Conservation (phyloP, 139 green algal species). For the Chlorella sp. region DNA sequence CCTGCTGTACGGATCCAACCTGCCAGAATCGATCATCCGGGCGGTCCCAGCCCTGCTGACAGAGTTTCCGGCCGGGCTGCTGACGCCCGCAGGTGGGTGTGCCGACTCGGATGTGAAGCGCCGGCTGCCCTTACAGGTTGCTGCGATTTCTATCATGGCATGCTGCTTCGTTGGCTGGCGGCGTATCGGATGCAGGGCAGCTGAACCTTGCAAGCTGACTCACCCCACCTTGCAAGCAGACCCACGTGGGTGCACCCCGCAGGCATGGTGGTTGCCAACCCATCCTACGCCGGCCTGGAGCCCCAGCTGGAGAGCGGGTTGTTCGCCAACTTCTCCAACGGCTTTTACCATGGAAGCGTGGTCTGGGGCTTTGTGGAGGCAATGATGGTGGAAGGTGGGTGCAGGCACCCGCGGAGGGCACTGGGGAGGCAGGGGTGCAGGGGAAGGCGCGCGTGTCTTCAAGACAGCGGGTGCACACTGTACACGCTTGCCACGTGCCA, state of each 20-base stretch:
- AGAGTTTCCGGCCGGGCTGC: background rate
- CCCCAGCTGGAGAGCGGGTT: background rate
- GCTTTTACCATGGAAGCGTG: background rate
- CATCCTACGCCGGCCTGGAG: background rate
- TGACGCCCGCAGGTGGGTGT: background rate
- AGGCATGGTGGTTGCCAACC: constrained; percentile 8
- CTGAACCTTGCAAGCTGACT: too few species aligned
- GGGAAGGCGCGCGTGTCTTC: too few species aligned
- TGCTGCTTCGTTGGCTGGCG: too few species aligned
- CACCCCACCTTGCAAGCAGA: too few species aligned
- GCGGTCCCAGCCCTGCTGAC: background rate
- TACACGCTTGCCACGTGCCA: too few species aligned
- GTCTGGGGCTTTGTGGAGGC: background rate
- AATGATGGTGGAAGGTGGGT: constrained; percentile 3
- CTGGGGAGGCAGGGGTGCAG: too few species aligned
- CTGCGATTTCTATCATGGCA: too few species aligned
- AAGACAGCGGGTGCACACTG: too few species aligned
- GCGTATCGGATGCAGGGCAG: too few species aligned
- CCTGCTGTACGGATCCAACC: background rate
- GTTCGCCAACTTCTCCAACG: background rate
- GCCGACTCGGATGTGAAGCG: too few species aligned
- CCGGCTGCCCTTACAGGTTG: too few species aligned
- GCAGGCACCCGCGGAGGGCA: background rate
- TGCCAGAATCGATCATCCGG: background rate
- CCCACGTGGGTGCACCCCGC: background rate